Conservation (phyloP, 768 basidiomycete species). For the Hydnomerulius pinastri region DNA sequence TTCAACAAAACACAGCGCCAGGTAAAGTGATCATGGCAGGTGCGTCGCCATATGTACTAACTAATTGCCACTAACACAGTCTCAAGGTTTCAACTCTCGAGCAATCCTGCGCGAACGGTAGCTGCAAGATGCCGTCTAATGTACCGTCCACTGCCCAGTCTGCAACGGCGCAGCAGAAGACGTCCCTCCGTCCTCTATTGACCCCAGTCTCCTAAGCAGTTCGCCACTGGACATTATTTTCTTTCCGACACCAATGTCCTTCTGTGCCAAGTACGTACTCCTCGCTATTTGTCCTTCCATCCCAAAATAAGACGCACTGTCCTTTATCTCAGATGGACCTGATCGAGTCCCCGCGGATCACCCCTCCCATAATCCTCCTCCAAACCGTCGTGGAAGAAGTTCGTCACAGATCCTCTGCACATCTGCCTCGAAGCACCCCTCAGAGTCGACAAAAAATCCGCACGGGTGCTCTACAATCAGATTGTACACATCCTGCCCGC, state of each 20-base stretch:
- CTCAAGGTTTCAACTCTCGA: neutral
- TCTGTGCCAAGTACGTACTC: conserved; percentile 70
- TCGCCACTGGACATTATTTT: conserved; percentile 73
- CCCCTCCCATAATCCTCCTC: conserved; percentile 80
- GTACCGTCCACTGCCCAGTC: conserved; percentile 66
- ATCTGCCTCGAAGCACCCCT: conserved; percentile 87
- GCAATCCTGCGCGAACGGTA: conserved; percentile 92
- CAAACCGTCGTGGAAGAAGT: conserved; percentile 98
- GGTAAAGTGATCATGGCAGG: conserved; percentile 96
- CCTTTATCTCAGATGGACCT: conserved; percentile 78
- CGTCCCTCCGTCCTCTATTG: conserved; percentile 61
- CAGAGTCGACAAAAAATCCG: conserved; percentile 81
- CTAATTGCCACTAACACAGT: neutral
- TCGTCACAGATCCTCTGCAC: conserved; percentile 89
- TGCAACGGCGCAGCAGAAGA: conserved; percentile 50
- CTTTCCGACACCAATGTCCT: conserved; percentile 96
- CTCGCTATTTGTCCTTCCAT: neutral
- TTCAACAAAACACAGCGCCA: conserved; percentile 92
- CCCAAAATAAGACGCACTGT: conserved; percentile 2
- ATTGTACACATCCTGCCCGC: conserved; percentile 61
- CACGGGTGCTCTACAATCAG: conserved; percentile 84
- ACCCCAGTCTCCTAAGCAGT: conserved; percentile 53
- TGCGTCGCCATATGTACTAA: conserved; percentile 53
- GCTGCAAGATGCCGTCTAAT: conserved; percentile 87
- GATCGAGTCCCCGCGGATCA: conserved; percentile 75